A percentile compares a stretch with the other conserved stretches of the same genome.
phyloP scores from a whole-genome alignment of 2,329 filamentous ascomycete genomes.

The Aspergillus tanneri region DNA sequence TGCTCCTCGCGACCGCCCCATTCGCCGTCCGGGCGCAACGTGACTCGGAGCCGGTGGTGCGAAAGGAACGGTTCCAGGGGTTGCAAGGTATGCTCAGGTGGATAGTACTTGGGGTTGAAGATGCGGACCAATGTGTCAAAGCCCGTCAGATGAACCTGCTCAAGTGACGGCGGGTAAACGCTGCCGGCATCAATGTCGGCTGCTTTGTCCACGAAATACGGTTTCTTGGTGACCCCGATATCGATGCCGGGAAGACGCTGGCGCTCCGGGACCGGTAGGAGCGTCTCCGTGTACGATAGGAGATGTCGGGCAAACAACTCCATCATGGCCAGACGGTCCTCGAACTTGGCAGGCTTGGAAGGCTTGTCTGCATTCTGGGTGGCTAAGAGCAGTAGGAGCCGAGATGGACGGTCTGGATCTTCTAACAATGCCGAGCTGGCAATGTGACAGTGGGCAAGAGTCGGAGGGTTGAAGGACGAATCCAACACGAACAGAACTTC shows the following conservation, averaged over 20 bases:
- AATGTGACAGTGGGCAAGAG: conserved; percentile 58
- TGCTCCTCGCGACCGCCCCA: conserved; percentile 44
- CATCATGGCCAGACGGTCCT: conserved; percentile 53
- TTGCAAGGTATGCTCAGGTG: conserved; percentile 43
- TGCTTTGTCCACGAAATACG: conserved; percentile 51
- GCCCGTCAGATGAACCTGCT: conserved; percentile 51
- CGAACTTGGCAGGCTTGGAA: conserved; percentile 48
- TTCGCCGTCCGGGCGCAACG: conserved; percentile 42
- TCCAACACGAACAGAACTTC: conserved; percentile 62
- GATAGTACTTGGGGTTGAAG: conserved; percentile 51
- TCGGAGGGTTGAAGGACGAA: conserved; percentile 66
- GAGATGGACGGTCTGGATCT: conserved; percentile 27
- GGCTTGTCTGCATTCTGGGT: conserved; percentile 66
- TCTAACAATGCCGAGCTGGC: conserved; percentile 53
- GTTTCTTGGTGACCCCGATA: conserved; percentile 49
- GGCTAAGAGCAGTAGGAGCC: conserved; percentile 60
- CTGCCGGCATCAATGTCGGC: conserved; percentile 41
- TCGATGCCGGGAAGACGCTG: conserved; percentile 39
- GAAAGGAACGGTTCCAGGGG: conserved; percentile 44
- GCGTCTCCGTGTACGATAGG: conserved; percentile 27
- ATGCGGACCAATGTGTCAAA: conserved; percentile 52
- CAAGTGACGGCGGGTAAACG: conserved; percentile 35
- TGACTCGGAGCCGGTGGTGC: conserved; percentile 46
- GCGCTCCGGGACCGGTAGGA: conserved; percentile 10
- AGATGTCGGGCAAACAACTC: conserved; percentile 47